Evolutionary conservation across 202 grass and related monocot species (phyloP).

Genomic region (Miscanthus sacchariflorus): DNA sequence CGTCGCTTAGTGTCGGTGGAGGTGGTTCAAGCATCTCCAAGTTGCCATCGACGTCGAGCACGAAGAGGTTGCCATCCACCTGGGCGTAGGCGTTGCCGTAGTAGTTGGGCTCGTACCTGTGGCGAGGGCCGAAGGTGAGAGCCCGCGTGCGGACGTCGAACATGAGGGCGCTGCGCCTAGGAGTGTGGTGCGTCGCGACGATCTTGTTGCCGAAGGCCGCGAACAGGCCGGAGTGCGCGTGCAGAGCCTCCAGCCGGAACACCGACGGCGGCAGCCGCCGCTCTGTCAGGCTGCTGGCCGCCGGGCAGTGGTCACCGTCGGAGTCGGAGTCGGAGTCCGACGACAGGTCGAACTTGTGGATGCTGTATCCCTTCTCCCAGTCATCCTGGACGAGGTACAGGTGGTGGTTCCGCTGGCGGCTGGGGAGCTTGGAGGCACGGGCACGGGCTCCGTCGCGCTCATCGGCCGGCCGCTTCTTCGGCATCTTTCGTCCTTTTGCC

Average conservation of each 20-base stretch:
- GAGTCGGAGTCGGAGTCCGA: not conserved
- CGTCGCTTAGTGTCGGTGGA: not conserved
- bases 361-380: slow-evolving; percentile 2
- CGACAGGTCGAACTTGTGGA: not conserved
- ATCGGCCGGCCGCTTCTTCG: not conserved
- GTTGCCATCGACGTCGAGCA: not conserved
- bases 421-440: not conserved
- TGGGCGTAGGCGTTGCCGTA: not conserved
- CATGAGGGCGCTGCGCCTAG: not conserved
- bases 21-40: not conserved
- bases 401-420: not conserved
- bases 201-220: not conserved
- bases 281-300: not conserved
- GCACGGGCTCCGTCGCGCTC: not conserved
- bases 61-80: not conserved
- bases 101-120: not conserved
- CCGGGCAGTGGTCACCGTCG: too few relatives aligned
- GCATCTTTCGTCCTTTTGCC: not conserved
- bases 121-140: not conserved
- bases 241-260: not conserved
- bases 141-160: not conserved
- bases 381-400: not conserved
- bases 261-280: not conserved
- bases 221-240: not conserved
- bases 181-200: not conserved